Conservation (phyloP, 169 alveolate species). For the Babesia ovis region DNA sequence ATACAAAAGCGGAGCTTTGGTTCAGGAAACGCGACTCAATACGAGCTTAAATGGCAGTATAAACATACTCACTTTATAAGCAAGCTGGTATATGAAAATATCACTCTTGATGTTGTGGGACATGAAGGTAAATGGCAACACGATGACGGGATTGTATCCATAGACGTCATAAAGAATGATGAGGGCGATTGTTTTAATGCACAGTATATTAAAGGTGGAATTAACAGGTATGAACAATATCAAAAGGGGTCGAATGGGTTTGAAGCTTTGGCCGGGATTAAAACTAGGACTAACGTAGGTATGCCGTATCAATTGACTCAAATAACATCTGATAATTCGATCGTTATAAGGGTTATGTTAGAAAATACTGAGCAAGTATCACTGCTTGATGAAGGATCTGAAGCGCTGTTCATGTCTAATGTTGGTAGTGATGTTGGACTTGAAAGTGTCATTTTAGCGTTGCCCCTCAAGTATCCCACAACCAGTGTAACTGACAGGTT, state of each 20-base stretch:
- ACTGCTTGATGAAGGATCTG: neutral
- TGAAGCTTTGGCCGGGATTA: neutral
- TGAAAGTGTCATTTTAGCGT: neutral
- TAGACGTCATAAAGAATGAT: neutral
- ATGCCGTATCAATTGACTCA: neutral
- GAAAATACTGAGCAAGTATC: neutral
- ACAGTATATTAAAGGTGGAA: neutral
- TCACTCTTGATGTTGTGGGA: neutral
- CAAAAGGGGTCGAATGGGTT: neutral
- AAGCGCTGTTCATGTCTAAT: neutral
- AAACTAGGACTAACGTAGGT: neutral
- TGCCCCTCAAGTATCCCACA: conserved; percentile 19
- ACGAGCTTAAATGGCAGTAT: conserved; percentile 1
- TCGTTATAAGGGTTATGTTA: neutral
- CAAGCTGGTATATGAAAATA: neutral
- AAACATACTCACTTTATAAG: neutral
- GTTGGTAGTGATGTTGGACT: neutral
- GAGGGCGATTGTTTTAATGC: neutral
- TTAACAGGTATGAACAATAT: neutral
- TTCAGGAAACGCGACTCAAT: neutral
- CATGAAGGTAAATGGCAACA: neutral
- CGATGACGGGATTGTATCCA: neutral
- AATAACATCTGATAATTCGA: neutral
- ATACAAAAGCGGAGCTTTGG: neutral
- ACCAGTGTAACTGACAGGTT: conserved; percentile 1